A percentile compares a stretch with the other conserved stretches of the same genome.
Conservation (phyloP, 1,284 basidiomycete genomes). For the Anthracocystis panici-leucophaei region DNA sequence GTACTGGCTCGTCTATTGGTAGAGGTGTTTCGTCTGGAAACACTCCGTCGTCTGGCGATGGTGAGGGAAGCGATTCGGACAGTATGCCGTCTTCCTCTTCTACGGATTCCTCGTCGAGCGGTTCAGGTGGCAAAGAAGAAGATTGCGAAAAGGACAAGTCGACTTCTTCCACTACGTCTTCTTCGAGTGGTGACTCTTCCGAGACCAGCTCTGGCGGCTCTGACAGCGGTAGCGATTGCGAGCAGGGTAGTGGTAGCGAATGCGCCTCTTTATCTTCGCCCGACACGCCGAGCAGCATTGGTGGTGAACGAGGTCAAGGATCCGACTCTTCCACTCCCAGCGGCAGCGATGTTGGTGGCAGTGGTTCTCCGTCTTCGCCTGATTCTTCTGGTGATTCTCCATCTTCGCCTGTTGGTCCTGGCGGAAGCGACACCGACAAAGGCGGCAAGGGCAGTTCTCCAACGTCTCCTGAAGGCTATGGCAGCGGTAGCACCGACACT, state of each 20-base stretch:
- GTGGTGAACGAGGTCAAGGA: not conserved
- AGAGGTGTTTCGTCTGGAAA: constrained; percentile 14
- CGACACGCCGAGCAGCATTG: no score
- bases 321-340: not conserved
- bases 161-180: not conserved
- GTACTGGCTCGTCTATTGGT: not conserved
- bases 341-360: not conserved
- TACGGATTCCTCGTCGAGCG: not conserved
- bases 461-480: not conserved
- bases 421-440: no score
- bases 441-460: not conserved
- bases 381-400: not conserved
- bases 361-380: not conserved
- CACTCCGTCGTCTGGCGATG: constrained; percentile 3
- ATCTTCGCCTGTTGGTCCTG: no score
- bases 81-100: no score
- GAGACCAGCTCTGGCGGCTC: not conserved
- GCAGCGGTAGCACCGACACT: not conserved
- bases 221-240: not conserved
- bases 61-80: not conserved
- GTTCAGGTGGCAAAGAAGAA: not conserved
- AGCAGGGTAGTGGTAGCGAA: not conserved
- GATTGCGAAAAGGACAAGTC: constrained; percentile 13
- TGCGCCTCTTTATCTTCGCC: not conserved
- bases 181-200: not conserved